A percentile compares a stretch with the other conserved stretches of the same genome.
Conservation (phyloP, 2,329 filamentous ascomycete species). For the Ceratocystis huliohia region DNA sequence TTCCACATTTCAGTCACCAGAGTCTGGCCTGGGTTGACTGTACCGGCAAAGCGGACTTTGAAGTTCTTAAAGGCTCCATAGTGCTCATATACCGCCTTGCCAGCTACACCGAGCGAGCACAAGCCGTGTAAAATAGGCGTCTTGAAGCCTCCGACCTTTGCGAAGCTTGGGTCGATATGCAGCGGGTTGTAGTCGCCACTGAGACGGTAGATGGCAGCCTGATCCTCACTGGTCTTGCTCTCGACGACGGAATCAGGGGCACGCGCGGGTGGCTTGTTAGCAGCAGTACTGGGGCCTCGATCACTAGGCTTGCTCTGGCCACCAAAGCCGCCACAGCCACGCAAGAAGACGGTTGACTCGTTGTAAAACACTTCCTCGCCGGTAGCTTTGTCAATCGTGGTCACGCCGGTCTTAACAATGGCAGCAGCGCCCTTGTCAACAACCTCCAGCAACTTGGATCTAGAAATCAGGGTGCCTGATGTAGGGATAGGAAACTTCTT, state of each 20-base stretch:
- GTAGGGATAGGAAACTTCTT: constrained; percentile 86
- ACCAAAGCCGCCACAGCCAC: constrained; percentile 81
- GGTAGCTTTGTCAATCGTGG: constrained; percentile 71
- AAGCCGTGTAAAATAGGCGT: constrained; percentile 91
- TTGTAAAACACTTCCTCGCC: constrained; percentile 95
- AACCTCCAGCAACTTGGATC: constrained; percentile 77
- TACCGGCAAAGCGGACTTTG: constrained; percentile 82
- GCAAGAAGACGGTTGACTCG: constrained; percentile 83
- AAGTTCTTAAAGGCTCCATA: constrained; percentile 80
- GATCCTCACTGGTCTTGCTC: constrained; percentile 75
- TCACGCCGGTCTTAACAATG: constrained; percentile 65
- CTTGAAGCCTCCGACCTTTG: constrained; percentile 91
- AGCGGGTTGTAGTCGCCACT: constrained; percentile 94
- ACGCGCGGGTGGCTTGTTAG: constrained; percentile 66
- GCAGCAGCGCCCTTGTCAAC: constrained; percentile 90
- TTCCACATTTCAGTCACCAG: constrained; percentile 91
- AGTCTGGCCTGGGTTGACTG: constrained; percentile 78
- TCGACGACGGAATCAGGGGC: constrained; percentile 71
- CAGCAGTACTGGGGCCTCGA: constrained; percentile 65
- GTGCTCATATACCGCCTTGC: constrained; percentile 75
- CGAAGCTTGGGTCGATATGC: constrained; percentile 88
- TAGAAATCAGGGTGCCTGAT: constrained; percentile 59
- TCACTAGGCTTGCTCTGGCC: constrained; percentile 66
- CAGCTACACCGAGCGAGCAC: constrained; percentile 83
- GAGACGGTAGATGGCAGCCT: constrained; percentile 84